Evolutionary conservation across 805 yeast genomes (phyloP).

Genomic region (Metschnikowia drakensbergensis): DNA sequence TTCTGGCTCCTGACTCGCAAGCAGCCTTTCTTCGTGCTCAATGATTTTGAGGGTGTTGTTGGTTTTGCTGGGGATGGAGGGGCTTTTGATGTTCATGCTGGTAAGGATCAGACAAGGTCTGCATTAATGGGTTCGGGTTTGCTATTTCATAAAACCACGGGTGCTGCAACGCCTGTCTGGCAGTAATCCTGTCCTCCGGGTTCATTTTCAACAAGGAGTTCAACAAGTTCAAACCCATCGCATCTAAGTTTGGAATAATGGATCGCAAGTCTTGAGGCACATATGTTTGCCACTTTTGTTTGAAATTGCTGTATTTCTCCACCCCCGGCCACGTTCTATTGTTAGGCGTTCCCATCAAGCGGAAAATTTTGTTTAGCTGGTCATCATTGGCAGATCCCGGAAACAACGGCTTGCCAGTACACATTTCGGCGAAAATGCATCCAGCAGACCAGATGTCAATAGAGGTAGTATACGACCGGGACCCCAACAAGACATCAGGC

Average conservation of each 20-base stretch:
- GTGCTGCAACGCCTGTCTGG: constrained; percentile 60
- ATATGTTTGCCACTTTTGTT: constrained; percentile 77
- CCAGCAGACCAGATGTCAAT: constrained; percentile 99
- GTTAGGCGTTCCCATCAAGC: constrained; percentile 94
- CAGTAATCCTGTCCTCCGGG: constrained; percentile 57
- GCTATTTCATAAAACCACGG: constrained; percentile 81
- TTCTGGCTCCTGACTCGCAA: constrained; percentile 1
- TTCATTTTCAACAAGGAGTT: constrained; percentile 57
- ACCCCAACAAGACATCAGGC: constrained; percentile 93
- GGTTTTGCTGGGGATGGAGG: constrained; percentile 4
- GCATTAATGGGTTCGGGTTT: constrained; percentile 35
- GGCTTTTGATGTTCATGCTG: constrained; percentile 11
- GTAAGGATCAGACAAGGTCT: constrained; percentile 32
- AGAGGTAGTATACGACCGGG: constrained; percentile 92
- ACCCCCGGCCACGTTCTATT: constrained; percentile 98
- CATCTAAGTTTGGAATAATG: constrained; percentile 66
- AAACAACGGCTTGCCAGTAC: constrained; percentile 94
- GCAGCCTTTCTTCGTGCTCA: neutral
- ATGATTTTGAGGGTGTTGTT: constrained; percentile 3
- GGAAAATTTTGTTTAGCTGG: constrained; percentile 85
- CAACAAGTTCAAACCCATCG: constrained; percentile 63
- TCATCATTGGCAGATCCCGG: constrained; percentile 97
- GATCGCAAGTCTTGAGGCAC: constrained; percentile 81
- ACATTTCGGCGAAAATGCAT: constrained; percentile 96
- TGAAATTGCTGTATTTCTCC: constrained; percentile 81